Conservation (phyloP, 768 basidiomycete genomes). For the Suillus discolor region DNA sequence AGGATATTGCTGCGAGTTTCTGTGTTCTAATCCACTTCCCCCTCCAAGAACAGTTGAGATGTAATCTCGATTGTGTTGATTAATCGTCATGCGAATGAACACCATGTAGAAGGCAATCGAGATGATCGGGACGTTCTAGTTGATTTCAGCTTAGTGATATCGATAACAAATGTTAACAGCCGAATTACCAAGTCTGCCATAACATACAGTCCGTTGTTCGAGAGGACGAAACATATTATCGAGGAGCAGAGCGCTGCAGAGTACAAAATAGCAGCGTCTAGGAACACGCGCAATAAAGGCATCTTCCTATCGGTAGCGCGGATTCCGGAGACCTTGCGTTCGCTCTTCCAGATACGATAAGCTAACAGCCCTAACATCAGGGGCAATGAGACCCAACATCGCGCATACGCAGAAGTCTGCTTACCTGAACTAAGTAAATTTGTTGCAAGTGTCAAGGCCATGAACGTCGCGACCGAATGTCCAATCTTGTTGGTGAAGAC, state of each 20-base stretch:
- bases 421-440: not conserved
- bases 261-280: slow-evolving; percentile 7
- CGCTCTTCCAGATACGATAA: not conserved
- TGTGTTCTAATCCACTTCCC: not conserved
- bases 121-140: slow-evolving; percentile 8
- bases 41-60: not conserved
- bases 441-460: not conserved
- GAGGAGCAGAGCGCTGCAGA: slow-evolving; percentile 10
- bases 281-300: not conserved
- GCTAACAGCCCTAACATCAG: not conserved
- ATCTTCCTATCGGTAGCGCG: not conserved
- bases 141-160: not conserved
- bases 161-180: not conserved
- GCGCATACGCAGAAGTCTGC: not conserved
- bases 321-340: not conserved
- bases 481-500: not conserved
- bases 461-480: not conserved
- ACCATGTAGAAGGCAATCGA: slow-evolving; percentile 17
- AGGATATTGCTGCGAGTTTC: not conserved
- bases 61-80: not conserved
- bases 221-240: slow-evolving; percentile 2
- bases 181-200: slow-evolving; percentile 1
- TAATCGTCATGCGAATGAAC: slow-evolving; percentile 8
- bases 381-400: not conserved
- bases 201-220: slow-evolving; percentile 8